A percentile compares a stretch with the other conserved stretches of the same genome.
These are phyloP conservation scores for Austroboletus niveus DNA, from an alignment of 1,284 basidiomycete genomes.

Conservation along the genomic window DNA sequence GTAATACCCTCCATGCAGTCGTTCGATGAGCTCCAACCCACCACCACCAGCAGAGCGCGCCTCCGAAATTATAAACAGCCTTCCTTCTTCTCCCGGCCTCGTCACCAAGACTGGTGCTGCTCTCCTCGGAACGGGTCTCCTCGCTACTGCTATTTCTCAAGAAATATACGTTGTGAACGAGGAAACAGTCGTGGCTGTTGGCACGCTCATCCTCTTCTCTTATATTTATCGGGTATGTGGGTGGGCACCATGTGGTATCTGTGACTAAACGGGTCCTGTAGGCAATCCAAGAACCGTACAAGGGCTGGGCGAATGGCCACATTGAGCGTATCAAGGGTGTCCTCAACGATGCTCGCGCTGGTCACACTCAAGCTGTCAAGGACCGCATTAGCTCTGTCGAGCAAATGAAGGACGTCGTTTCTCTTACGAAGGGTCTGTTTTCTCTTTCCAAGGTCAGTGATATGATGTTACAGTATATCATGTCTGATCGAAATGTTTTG, in stretches of 20 bases:
- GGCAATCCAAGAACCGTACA: conserved; percentile 75
- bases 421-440: conserved; percentile 89
- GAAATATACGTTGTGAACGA: conserved; percentile 98
- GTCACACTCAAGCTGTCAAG: conserved; percentile 94
- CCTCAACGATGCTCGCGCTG: conserved; percentile 79
- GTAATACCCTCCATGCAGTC: conserved; percentile 40
- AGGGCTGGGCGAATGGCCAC: conserved; percentile 88
- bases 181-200: conserved; percentile 83
- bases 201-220: conserved; percentile 84
- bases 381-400: conserved; percentile 89
- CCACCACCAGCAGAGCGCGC: conserved; percentile 88
- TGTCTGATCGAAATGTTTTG: neutral
- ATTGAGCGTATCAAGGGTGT: conserved; percentile 82
- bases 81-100: conserved; percentile 87
- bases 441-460: conserved; percentile 79
- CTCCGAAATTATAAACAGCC: conserved; percentile 85
- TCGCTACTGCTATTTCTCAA: conserved; percentile 93
- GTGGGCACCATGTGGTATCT: neutral
- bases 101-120: conserved; percentile 94
- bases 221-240: conserved; percentile 79
- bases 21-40: conserved; percentile 61
- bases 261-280: conserved; percentile 9
- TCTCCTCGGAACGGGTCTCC: conserved; percentile 86
- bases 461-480: neutral
- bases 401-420: conserved; percentile 93